phyloP scores from a whole-genome alignment of 306 rosid genomes.

The Benincasa hispida region DNA sequence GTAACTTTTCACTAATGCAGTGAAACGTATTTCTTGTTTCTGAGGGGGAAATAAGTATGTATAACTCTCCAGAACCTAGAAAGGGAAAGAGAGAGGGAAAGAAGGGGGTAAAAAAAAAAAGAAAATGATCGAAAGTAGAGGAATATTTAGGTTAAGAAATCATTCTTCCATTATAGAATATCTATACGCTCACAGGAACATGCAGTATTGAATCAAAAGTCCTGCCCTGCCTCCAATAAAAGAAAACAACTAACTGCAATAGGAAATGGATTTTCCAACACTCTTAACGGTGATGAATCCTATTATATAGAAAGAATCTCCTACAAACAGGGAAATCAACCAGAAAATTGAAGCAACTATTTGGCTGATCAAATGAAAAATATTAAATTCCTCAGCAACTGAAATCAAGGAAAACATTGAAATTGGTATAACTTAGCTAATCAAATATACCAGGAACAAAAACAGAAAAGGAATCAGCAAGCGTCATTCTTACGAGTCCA shows the following conservation, averaged over 20 bases:
- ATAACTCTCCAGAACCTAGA: not conserved
- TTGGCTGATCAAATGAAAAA: not conserved
- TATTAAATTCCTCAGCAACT: not conserved
- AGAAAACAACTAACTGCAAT: not conserved
- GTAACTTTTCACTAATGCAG: not conserved
- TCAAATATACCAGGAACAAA: not conserved
- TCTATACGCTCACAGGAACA: not conserved
- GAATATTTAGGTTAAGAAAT: not conserved
- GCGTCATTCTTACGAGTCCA: not conserved
- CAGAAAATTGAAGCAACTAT: not conserved
- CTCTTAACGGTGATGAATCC: not conserved
- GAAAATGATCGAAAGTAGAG: not conserved
- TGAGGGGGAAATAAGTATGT: not conserved
- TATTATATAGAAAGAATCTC: not conserved
- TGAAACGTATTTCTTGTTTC: not conserved
- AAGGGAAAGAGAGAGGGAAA: not conserved
- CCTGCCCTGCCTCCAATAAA: not conserved
- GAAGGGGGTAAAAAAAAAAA: not conserved
- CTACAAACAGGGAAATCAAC: not conserved
- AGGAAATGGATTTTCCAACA: not conserved
- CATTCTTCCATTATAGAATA: not conserved
- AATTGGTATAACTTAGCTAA: not conserved
- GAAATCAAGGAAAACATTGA: not conserved
- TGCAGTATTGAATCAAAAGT: not conserved
- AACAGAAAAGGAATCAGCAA: not conserved